Evolutionary conservation across 2,329 filamentous ascomycete species (phyloP), one percentile per base, ranked within the genome.

Genomic region (Nigrograna mackinnonii): DNA sequence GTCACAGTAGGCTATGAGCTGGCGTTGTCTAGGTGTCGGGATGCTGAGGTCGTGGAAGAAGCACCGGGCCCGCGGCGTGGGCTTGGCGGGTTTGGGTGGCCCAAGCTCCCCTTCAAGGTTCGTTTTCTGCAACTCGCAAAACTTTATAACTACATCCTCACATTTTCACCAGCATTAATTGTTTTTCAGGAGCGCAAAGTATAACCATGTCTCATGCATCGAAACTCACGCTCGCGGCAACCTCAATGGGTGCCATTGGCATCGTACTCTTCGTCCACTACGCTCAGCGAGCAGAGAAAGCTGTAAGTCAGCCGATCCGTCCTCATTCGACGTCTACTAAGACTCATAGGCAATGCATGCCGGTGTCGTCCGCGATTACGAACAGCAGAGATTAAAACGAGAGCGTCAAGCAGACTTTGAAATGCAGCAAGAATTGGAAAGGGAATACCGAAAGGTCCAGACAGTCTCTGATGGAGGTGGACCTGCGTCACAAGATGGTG

Each of bases 371-470:
- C 88, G 92, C 51, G 94, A 99, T 63, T 87, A 96, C 78, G 92
- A 97, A 64, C 90, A 95, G 64, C 91, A 96, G 67, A 84, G 88
- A 34, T 68, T 96, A 53, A 96, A 96, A 73, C 81, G 83, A 54
- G 94, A 99, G 69, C 85, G 94, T 45, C 89, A 95, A 68, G 82
- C 91, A 38, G 94, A 99, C 66, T 99, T 99, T 62, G 91, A 97
- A 52, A 83, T 95, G 81, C 94, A 99, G 66, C 82, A 79, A 50
- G 81, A 80, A 5, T 75, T 99, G 35, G 91, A 97, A 72, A 82
- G 86, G 59, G 89, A 99, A 68, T 97, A 96, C 69, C 85, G 86
- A 66, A 92, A 92, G 68, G 78, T 91, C 22, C 94, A 99, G 73
- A 87, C 76, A 4, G 91, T 97, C 24, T 67, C 66, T n/a, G 66